Evolutionary conservation across 2,329 filamentous ascomycete genomes (phyloP).

Genomic region (Aureobasidium pullulans): DNA sequence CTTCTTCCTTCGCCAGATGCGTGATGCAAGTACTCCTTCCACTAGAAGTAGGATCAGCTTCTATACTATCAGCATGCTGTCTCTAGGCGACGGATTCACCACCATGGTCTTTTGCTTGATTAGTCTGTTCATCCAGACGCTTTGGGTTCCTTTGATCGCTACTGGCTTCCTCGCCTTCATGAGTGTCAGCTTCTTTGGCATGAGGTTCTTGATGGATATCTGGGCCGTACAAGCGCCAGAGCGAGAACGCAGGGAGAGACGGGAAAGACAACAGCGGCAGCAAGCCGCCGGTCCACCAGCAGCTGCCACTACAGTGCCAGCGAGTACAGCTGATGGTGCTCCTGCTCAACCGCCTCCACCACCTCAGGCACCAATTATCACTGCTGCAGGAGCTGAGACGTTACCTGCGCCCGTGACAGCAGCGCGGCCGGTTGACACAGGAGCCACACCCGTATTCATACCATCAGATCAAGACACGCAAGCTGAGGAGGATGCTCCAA

Average conservation of each 20-base stretch:
- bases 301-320: slow-evolving; percentile 7
- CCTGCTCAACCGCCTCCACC: slow-evolving; percentile 20
- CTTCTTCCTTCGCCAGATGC: slow-evolving; percentile 55
- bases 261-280: slow-evolving; percentile 13
- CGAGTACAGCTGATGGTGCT: not conserved
- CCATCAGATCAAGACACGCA: slow-evolving; percentile 51
- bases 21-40: slow-evolving; percentile 57
- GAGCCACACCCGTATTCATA: slow-evolving; percentile 50
- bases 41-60: slow-evolving; percentile 58
- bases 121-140: slow-evolving; percentile 47
- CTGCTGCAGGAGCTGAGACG: slow-evolving; percentile 24
- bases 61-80: slow-evolving; percentile 55
- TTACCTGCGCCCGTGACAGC: slow-evolving; percentile 45
- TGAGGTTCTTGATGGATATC: slow-evolving; percentile 61
- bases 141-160: slow-evolving; percentile 49
- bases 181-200: slow-evolving; percentile 54
- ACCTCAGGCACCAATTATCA: slow-evolving; percentile 17
- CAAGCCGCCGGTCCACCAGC: slow-evolving; percentile 13
- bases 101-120: slow-evolving; percentile 47
- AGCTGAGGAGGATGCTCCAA: slow-evolving; percentile 30
- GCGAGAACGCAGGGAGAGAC: slow-evolving; percentile 34
- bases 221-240: slow-evolving; percentile 55
- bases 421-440: slow-evolving; percentile 34
- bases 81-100: slow-evolving; percentile 54
- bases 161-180: slow-evolving; percentile 54